A percentile compares a stretch with the other conserved stretches of the same genome.
Conservation (phyloP, 192 early-diverging fungal genomes). For the Backusella sp. region DNA sequence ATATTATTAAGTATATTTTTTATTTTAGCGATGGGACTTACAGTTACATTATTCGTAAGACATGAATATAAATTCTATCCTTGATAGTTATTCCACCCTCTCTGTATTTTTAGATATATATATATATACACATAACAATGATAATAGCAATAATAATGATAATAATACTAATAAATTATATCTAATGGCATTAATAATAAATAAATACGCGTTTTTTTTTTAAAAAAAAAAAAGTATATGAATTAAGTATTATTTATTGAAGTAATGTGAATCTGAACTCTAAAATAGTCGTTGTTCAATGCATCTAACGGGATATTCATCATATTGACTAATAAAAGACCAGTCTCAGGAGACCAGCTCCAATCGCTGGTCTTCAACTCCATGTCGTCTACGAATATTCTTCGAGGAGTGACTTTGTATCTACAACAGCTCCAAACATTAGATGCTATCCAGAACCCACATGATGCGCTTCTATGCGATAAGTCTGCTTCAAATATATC, state of each 20-base stretch:
- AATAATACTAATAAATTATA: neutral
- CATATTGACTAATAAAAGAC: neutral
- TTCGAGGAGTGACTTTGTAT: neutral
- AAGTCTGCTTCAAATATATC: neutral
- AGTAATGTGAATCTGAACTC: neutral
- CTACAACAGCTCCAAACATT: neutral
- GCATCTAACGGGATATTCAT: neutral
- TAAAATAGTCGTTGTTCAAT: neutral
- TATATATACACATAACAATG: neutral
- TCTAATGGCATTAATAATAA: neutral
- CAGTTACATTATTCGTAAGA: neutral
- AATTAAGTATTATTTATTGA: neutral
- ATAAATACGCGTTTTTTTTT: no score
- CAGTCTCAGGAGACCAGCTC: neutral
- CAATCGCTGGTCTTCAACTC: neutral
- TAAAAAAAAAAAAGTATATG: neutral
- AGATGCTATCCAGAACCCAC: neutral
- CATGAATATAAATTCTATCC: slow-evolving; percentile 2
- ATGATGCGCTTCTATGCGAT: neutral
- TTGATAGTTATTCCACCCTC: neutral
- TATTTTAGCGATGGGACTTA: neutral
- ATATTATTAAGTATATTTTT: neutral
- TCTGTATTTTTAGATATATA: neutral
- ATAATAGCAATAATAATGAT: neutral
- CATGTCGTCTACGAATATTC: neutral